Evolutionary conservation across 164 flowering plant species (phyloP), one percentile per base, ranked within the genome.

Genomic region (Warburgia ugandensis): DNA sequence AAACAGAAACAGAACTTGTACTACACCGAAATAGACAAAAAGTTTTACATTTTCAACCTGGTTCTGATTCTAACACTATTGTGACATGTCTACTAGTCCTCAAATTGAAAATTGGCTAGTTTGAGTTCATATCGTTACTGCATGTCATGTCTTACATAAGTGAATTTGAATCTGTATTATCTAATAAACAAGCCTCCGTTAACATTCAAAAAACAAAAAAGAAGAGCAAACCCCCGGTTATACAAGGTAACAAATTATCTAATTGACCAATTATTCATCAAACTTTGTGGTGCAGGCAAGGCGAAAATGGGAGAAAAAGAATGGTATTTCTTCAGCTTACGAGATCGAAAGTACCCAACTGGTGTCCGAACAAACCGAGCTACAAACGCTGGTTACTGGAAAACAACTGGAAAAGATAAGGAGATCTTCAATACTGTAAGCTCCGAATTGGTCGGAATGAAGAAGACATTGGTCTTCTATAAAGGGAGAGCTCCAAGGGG

Each of bases 301-400:
- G 97, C 97, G 2, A 90, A 86, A 54, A 86, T 86, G 95, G 97
- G 97, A 63, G 97, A 84, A 50, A 90, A 86, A 30, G 97, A 89
- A 58, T 89, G 95, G 95, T 89, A 89, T 30, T 89, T 89, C 72
- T 89, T 89, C 76, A 81, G 84, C 68, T 79, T 86, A 0, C 57
- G 97, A n/a, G 97, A 89, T 44, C 67, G 97, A 26, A 90, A 90
- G 51, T 90, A 90, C 68, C 97, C 97, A 6, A 90, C 97, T 0
- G 97, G 97, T 1, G 86, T 90, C 36, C 64, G 97, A 59, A 86
- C 97, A 17, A 90, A 90, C 65, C 75, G 97, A 6, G 95, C 97
- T 0, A 89, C 97, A 2, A 80, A 78, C 64, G 76, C 84, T 0
- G 97, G 97, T 2, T 89, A 89, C 56, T 90, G 97, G 97, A 90